Percentiles rank a stretch among this genome's conserved stretches.
These are phyloP conservation scores for Phyllostachys edulis DNA, from an alignment of 176 grass and related monocot genomes.

Conservation along the genomic window DNA sequence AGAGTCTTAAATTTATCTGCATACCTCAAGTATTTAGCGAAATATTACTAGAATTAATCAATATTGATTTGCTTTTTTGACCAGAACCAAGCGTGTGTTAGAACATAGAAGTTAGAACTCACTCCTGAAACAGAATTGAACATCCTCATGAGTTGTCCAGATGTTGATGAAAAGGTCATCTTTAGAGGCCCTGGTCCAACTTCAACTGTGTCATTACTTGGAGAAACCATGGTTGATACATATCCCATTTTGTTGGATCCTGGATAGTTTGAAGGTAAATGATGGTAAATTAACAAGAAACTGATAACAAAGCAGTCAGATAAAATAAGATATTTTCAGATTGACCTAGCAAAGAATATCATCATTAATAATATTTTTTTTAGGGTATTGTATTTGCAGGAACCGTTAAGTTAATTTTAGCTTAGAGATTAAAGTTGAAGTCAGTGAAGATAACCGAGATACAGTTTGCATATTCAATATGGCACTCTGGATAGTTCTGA, in stretches of 20 bases:
- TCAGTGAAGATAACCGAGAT: background rate
- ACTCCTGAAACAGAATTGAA: slow-evolving; percentile 68
- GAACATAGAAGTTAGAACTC: slow-evolving; percentile 14
- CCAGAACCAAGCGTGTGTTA: background rate
- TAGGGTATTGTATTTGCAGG: background rate
- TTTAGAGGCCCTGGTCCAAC: slow-evolving; percentile 83
- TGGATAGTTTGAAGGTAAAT: slow-evolving; percentile 20
- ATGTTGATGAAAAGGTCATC: slow-evolving; percentile 67
- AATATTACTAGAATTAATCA: background rate
- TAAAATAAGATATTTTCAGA: background rate
- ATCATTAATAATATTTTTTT: background rate
- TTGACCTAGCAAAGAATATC: background rate
- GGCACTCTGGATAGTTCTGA: background rate
- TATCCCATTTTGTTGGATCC: slow-evolving; percentile 24
- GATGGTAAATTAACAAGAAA: background rate
- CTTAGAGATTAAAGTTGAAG: background rate
- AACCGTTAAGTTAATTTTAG: background rate
- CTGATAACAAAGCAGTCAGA: background rate
- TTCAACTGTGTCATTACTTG: slow-evolving; percentile 62
- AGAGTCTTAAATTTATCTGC: background rate
- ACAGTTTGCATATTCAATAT: background rate
- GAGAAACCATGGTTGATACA: slow-evolving; percentile 32
- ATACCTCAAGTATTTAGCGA: background rate
- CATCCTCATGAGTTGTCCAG: slow-evolving; percentile 72
- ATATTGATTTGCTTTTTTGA: background rate